Percentiles rank a stretch among this genome's conserved stretches.
Conservation (phyloP, 148 eudicot genomes). For the Polygonum aviculare region DNA sequence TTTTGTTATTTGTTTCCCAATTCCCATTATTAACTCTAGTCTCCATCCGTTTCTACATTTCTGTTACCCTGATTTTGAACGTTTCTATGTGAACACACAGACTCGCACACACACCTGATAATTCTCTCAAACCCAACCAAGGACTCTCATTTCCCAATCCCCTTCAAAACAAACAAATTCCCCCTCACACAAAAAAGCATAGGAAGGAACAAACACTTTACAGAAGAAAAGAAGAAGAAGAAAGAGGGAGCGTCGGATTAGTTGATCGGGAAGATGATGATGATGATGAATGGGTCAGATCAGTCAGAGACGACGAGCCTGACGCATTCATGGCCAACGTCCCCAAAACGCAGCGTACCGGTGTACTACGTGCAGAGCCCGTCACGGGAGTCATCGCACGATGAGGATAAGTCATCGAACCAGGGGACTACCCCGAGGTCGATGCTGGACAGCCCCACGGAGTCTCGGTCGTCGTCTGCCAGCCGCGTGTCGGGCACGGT, state of each 20-base stretch:
- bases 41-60: slow-evolving; percentile 5
- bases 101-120: too few relatives aligned
- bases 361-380: slow-evolving; percentile 50
- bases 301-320: slow-evolving; percentile 9
- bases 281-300: slow-evolving; percentile 6
- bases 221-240: neutral
- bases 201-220: neutral
- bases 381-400: slow-evolving; percentile 47
- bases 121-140: neutral
- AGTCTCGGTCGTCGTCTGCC: slow-evolving; percentile 22
- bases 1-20: neutral
- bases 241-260: neutral
- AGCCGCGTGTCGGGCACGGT: slow-evolving; percentile 35
- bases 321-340: slow-evolving; percentile 6
- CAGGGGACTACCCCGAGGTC: slow-evolving; percentile 17
- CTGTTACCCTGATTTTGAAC: neutral
- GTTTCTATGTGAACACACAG: neutral
- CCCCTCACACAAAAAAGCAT: neutral
- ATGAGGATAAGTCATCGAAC: slow-evolving; percentile 35
- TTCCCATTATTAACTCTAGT: neutral
- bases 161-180: neutral
- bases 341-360: slow-evolving; percentile 22
- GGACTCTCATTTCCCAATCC: neutral
- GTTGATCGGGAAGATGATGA: neutral
- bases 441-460: slow-evolving; percentile 25